phyloP scores from a whole-genome alignment of 2,329 filamentous ascomycete species.

The Epichloe uncinata region DNA sequence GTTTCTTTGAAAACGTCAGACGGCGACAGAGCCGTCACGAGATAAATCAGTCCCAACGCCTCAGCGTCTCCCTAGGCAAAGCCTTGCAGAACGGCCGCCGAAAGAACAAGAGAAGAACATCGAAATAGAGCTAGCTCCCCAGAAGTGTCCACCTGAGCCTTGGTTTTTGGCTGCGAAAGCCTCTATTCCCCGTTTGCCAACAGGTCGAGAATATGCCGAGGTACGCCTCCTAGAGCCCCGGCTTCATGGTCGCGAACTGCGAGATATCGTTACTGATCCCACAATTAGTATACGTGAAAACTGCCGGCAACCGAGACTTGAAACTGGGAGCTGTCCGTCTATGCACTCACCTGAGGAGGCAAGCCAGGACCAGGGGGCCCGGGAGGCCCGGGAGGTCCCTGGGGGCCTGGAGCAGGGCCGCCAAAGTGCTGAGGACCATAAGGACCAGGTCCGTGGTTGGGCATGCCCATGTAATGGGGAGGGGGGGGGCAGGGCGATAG shows the following conservation, averaged over 20 bases:
- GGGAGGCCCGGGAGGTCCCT: constrained; percentile 24
- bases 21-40: constrained; percentile 9
- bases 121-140: constrained; percentile 10
- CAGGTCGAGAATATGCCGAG: background rate
- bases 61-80: constrained; percentile 14
- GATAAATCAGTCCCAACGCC: constrained; percentile 18
- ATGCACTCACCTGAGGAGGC: constrained; percentile 25
- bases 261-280: background rate
- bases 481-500: constrained; percentile 80
- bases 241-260: no score
- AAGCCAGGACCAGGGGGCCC: constrained; percentile 24
- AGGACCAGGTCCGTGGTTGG: constrained; percentile 28
- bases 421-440: constrained; percentile 26
- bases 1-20: constrained; percentile 8
- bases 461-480: constrained; percentile 40
- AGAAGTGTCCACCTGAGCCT: constrained; percentile 1
- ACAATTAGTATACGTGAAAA: background rate
- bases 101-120: constrained; percentile 13
- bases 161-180: background rate
- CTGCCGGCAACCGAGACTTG: background rate
- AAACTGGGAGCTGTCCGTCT: background rate
- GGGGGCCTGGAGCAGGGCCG: constrained; percentile 24
- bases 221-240: no score
- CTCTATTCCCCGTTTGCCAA: background rate
- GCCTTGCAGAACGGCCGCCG: constrained; percentile 10